Evolutionary conservation across 177 flowering plant genomes (phyloP), one percentile per base, ranked within the genome.

Genomic region (Telopea speciosissima): DNA sequence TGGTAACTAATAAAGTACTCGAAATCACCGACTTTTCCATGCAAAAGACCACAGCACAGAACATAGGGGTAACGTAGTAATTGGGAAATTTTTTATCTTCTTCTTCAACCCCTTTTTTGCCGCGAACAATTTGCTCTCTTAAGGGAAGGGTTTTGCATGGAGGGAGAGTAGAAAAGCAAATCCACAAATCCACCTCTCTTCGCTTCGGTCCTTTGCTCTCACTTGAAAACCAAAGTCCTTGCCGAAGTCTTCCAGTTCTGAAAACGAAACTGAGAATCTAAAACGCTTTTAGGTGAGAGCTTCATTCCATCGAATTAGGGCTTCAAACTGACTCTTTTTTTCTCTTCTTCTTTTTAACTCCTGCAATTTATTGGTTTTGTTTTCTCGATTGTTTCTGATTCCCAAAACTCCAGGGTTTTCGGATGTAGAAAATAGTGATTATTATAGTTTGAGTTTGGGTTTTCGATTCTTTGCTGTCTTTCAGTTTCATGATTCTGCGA

Each of bases 101-200:
- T 36, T 36, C 40, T 36, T 8, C 7, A 8, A 36, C 9, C 9
- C 40, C 40, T 36, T 36, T 70, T 74, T 78, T 74, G 77, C 75
- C 80, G 72, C 77, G 80, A 63, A 69, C 16, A 16, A 33, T 64
- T 63, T 13, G 9, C 52, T 69, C 68, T 22, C 42, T 36, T 2
- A 3, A 3, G 7, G 7, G 0, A 36, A 8, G 40, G 40, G 40
- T 36, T 36, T 36, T 56, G 31, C 31, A 71, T 71, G 68, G 69
- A 71, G 63, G 69, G 66, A 74, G 72, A 63, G 64, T 25, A 3
- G 66, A 31, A 16, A 63, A 13, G 40, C 40, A 36, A 8, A 36
- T 5, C 31, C 31, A 36, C 14, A 28, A 52, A 13, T 63, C 11
- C 21, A 13, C 28, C 64, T 25, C 44, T 24, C 25, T n/a, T 49